phyloP scores from a whole-genome alignment of 164 flowering plant genomes.

The Annona cherimola region DNA sequence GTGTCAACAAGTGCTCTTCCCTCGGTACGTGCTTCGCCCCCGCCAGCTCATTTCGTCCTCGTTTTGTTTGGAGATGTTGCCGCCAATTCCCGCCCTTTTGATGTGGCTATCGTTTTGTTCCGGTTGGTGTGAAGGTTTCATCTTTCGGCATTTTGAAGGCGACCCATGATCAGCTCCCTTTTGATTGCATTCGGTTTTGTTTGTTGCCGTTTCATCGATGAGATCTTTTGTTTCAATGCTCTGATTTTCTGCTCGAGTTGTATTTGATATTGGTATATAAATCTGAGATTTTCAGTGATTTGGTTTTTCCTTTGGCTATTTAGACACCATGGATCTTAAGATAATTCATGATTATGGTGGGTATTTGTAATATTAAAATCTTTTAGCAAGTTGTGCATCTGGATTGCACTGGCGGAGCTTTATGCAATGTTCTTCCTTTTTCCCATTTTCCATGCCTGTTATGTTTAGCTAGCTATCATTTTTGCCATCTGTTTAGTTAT shows the following conservation, averaged over 20 bases:
- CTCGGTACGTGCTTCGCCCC: constrained; percentile 40
- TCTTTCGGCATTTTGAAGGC: neutral
- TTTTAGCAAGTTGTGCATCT: neutral
- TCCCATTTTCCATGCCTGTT: no score
- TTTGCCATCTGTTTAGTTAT: no score
- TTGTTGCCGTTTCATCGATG: neutral
- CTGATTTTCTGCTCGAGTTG: neutral
- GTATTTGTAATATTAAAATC: neutral
- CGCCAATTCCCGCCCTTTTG: neutral
- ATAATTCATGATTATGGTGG: constrained; percentile 1
- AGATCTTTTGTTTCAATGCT: neutral
- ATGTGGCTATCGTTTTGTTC: neutral
- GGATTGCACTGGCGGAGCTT: no score
- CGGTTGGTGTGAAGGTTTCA: neutral
- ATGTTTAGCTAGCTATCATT: no score
- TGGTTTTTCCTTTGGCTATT: neutral
- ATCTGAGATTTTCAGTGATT: neutral
- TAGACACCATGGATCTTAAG: neutral
- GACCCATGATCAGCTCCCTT: neutral
- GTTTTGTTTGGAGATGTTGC: neutral
- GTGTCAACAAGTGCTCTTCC: constrained; percentile 98
- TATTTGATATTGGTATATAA: neutral
- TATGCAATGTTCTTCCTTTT: neutral
- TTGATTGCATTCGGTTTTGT: neutral
- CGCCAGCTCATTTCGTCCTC: neutral